These are phyloP conservation scores for Amorphotheca resinae DNA, from an alignment of 495 filamentous ascomycete species.

Conservation along the genomic window DNA sequence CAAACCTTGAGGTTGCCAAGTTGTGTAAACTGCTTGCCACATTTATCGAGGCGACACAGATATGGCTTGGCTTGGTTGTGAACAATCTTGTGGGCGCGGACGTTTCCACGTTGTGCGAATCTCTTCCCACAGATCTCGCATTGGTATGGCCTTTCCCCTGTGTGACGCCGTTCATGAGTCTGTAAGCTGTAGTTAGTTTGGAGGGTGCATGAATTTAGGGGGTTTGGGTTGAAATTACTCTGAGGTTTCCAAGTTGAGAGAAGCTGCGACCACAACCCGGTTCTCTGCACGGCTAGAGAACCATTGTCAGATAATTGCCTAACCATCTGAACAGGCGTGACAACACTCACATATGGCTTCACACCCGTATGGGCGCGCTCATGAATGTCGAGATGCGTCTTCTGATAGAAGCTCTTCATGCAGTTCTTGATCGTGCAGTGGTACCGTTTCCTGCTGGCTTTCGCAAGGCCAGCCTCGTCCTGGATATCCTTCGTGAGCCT, in stretches of 20 bases:
- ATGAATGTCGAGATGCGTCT: slow-evolving; percentile 90
- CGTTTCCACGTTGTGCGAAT: slow-evolving; percentile 78
- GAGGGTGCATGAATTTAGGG: slow-evolving; percentile 1
- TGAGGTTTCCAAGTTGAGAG: slow-evolving; percentile 79
- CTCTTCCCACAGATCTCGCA: slow-evolving; percentile 73
- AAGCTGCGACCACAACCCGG: slow-evolving; percentile 68
- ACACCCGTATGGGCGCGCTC: slow-evolving; percentile 80
- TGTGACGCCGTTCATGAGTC: slow-evolving; percentile 80
- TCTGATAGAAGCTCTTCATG: slow-evolving; percentile 75
- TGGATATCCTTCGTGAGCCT: slow-evolving; percentile 22
- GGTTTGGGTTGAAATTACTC: slow-evolving; percentile 39
- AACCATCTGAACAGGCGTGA: neutral
- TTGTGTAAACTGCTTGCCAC: slow-evolving; percentile 76
- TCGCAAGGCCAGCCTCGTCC: slow-evolving; percentile 6
- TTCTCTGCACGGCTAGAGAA: slow-evolving; percentile 53
- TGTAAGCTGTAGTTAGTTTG: slow-evolving; percentile 23
- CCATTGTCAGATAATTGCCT: slow-evolving; percentile 3
- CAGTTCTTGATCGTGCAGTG: slow-evolving; percentile 65
- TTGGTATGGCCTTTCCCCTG: slow-evolving; percentile 73
- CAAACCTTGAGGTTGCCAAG: slow-evolving; percentile 78
- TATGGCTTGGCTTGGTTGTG: slow-evolving; percentile 71
- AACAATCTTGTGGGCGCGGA: slow-evolving; percentile 75
- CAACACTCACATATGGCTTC: slow-evolving; percentile 69
- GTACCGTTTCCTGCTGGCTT: slow-evolving; percentile 48
- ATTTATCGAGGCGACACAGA: slow-evolving; percentile 66